Base-by-base conservation (phyloP, 129 eudicot genomes). In the Flaveria ramosissima region DNA sequence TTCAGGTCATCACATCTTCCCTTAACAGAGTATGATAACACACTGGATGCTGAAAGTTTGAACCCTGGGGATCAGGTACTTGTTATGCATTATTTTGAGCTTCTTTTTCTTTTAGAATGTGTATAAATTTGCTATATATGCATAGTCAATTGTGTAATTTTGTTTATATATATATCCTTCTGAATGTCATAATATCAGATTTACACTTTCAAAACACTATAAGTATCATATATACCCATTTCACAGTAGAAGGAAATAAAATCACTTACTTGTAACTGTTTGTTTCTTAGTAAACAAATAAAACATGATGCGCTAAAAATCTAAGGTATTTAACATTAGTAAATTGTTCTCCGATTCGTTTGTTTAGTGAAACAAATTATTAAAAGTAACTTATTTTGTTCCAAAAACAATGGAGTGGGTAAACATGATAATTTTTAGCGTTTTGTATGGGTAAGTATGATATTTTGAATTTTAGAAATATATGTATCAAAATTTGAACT, bases 31-130 rank as follows among this genome's bases (percentile, higher is more conserved):
- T 94, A 89, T 71, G 98, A 94, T 77, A 73, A 75, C 67, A 70
- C 88, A 15, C 72, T 94, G 74, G 97, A 94, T 80, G 77, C 78
- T 62, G 96, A 91, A 53, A 94, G 98, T 78, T 80, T 89, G 60
- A 91, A 94, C 80, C 96, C 91, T 5, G 88, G 97, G 48, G 97
- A 94, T 84, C 98, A 94, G 91, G 97, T 94, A 78, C 24, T 57
- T 26, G 24, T 43, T 84, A 30, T 42, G 15, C 45, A 43, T 27
- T 70, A 26, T 67, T 9, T 9, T 12, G 41, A 45, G 8, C 50
- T 43, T 43, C 0, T 63, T 21, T 36, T 15, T 53, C 19, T 30
- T 46, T 19, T 23, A 51, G 41, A 12, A 59, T 50, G 4, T 19
- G 4, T 39, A 43, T 43, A 7, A n/a, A 39, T 10, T 15, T 10